Evolutionary conservation across 768 basidiomycete species (phyloP).

Genomic region (Suillus plorans): DNA sequence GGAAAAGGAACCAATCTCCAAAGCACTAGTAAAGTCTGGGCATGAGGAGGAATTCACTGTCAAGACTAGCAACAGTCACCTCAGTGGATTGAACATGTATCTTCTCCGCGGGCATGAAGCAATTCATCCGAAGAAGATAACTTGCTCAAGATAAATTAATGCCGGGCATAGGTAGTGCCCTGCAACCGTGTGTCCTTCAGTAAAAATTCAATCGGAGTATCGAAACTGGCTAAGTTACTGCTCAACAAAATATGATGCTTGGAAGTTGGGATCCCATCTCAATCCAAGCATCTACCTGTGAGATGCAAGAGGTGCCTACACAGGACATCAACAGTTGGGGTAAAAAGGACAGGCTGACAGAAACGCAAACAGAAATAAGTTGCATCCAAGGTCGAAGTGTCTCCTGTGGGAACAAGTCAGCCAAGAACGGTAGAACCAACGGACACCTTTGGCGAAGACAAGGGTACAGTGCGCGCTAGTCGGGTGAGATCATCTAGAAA

Average conservation of each 20-base stretch:
- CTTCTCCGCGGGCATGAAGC: conserved; percentile 45
- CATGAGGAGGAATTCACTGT: conserved; percentile 34
- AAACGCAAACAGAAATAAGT: conserved; percentile 63
- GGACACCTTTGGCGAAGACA: conserved; percentile 53
- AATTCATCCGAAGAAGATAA: conserved; percentile 32
- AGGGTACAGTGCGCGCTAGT: conserved; percentile 22
- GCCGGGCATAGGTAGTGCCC: conserved; percentile 61
- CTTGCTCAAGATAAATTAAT: conserved; percentile 62
- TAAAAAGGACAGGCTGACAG: conserved; percentile 55
- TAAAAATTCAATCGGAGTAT: conserved; percentile 50
- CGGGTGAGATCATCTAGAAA: neutral
- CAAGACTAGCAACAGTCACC: conserved; percentile 38
- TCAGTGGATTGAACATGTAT: conserved; percentile 37
- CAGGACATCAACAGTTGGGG: conserved; percentile 46
- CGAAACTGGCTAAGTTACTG: conserved; percentile 45
- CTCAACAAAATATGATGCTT: conserved; percentile 25
- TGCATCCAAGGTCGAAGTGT: conserved; percentile 43
- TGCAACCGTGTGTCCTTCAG: conserved; percentile 57
- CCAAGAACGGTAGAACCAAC: conserved; percentile 65
- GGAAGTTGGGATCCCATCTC: neutral
- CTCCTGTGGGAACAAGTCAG: conserved; percentile 50
- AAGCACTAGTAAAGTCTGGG: conserved; percentile 29
- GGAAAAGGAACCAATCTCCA: conserved; percentile 43
- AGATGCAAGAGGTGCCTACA: conserved; percentile 23
- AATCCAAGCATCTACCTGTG: conserved; percentile 43